A percentile compares a stretch with the other conserved stretches of the same genome.
These are phyloP conservation scores for Penicillium crustosum DNA, from an alignment of 2,329 filamentous ascomycete genomes.

Conservation along the genomic window DNA sequence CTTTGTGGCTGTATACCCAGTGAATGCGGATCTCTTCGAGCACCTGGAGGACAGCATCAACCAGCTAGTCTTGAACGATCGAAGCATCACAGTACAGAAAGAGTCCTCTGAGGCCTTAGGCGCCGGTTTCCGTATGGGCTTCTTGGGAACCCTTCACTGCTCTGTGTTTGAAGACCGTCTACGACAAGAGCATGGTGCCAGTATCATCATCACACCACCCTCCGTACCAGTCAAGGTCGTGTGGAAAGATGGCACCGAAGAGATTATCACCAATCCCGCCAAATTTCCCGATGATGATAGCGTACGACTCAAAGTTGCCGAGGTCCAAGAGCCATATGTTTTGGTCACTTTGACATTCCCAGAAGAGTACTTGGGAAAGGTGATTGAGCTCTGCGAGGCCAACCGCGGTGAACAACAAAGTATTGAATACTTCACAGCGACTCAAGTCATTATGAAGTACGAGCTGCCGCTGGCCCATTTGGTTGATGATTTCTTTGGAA, in stretches of 20 bases:
- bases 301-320: slow-evolving; percentile 55
- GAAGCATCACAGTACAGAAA: slow-evolving; percentile 90
- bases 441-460: slow-evolving; percentile 93
- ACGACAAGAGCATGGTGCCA: slow-evolving; percentile 88
- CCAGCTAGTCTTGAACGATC: slow-evolving; percentile 90
- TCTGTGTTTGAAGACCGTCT: slow-evolving; percentile 98
- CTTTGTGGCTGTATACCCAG: slow-evolving; percentile 94
- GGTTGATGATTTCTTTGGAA: slow-evolving; percentile 96
- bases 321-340: slow-evolving; percentile 74
- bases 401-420: slow-evolving; percentile 86
- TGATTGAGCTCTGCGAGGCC: slow-evolving; percentile 90
- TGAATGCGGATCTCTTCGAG: slow-evolving; percentile 82
- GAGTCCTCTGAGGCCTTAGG: slow-evolving; percentile 92
- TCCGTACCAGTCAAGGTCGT: slow-evolving; percentile 88
- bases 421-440: slow-evolving; percentile 85
- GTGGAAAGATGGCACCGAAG: slow-evolving; percentile 73
- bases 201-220: slow-evolving; percentile 94
- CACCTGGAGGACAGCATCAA: slow-evolving; percentile 91
- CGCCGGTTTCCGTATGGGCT: slow-evolving; percentile 90
- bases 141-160: slow-evolving; percentile 94
- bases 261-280: slow-evolving; percentile 79
- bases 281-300: slow-evolving; percentile 77
- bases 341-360: slow-evolving; percentile 84
- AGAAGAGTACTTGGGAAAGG: slow-evolving; percentile 88
- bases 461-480: slow-evolving; percentile 82